These are phyloP conservation scores for Lepiota subincarnata DNA, from an alignment of 768 basidiomycete species.

Conservation along the genomic window DNA sequence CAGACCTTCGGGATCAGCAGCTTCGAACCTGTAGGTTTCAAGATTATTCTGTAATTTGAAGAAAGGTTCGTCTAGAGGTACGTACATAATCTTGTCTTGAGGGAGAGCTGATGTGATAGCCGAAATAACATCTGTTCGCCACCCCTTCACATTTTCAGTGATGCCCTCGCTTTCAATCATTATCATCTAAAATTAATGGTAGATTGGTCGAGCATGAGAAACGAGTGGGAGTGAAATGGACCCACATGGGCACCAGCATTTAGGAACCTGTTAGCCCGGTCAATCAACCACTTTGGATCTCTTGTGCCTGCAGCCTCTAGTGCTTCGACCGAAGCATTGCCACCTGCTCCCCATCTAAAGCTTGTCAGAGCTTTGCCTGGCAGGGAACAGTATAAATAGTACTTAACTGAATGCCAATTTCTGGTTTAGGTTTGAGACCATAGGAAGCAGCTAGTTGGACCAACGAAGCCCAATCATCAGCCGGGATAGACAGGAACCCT, in stretches of 20 bases:
- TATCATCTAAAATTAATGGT: conserved; percentile 34
- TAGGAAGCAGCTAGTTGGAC: conserved; percentile 34
- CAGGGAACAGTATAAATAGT: background rate
- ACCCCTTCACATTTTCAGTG: conserved; percentile 39
- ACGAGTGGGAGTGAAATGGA: background rate
- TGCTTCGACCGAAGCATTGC: conserved; percentile 34
- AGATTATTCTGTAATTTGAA: background rate
- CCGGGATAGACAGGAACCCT: conserved; percentile 42
- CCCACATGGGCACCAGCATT: conserved; percentile 35
- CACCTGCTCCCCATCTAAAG: conserved; percentile 36
- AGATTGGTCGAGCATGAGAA: too few species aligned
- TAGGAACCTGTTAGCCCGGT: conserved; percentile 34
- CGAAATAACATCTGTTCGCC: conserved; percentile 41
- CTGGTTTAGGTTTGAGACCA: conserved; percentile 40
- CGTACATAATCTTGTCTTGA: conserved; percentile 37
- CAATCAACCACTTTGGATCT: conserved; percentile 37
- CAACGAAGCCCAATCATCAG: conserved; percentile 37
- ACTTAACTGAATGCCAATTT: conserved; percentile 35
- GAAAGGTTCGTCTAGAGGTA: background rate
- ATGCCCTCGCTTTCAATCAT: conserved; percentile 47
- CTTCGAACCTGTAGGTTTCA: background rate
- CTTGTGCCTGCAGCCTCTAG: conserved; percentile 36
- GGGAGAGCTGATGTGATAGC: conserved; percentile 35
- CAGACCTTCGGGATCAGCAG: conserved; percentile 5
- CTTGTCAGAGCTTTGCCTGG: background rate